Base-by-base conservation (phyloP, 148 eudicot genomes). In the Chenopodium suecicum region DNA sequence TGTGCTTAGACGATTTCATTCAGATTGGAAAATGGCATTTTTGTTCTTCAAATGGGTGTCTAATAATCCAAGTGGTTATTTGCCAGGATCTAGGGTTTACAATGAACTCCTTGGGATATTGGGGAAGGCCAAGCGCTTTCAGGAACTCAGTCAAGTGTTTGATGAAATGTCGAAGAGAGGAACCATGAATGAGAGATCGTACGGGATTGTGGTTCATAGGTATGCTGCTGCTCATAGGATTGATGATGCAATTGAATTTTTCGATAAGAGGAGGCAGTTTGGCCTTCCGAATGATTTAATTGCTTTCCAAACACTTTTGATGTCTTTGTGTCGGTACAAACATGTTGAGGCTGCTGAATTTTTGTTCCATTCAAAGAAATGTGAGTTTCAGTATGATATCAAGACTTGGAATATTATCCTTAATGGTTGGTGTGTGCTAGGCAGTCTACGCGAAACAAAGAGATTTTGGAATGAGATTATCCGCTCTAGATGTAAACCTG, bases 351-450 rank as follows among this genome's bases (percentile, higher is more conserved):
- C 86, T 4, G 98, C 95, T 0, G 98, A 94, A 78, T 85, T 82
- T 71, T 83, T 93, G 86, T 91, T 90, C 80, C 90, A 87, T 81
- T 86, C 85, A 31, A 90, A 85, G 87, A 85, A 82, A 52, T 79
- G 31, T 7, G 93, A 88, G 80, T 91, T 91, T 80, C 67, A 48
- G 14, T 85, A 81, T 80, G 88, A 86, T 62, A 93, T 83, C 0
- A 94, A 94, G 88, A 93, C 95, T 1, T 88, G 87, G 92, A 94
- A 94, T 73, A 90, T 93, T 44, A 87, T 94, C 62, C 94, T 94
- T 22, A 90, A 93, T 73, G 98, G 98, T 46, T 94, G 98, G 97
- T 91, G 97, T 76, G 89, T 91, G 60, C 37, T 80, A 80, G 93
- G 97, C 11, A 91, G 85, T 79, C 82, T 93, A 72, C 91, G 90